Conservation (phyloP, 176 grass and related monocot genomes). For the Urochloa ruziziensis region DNA sequence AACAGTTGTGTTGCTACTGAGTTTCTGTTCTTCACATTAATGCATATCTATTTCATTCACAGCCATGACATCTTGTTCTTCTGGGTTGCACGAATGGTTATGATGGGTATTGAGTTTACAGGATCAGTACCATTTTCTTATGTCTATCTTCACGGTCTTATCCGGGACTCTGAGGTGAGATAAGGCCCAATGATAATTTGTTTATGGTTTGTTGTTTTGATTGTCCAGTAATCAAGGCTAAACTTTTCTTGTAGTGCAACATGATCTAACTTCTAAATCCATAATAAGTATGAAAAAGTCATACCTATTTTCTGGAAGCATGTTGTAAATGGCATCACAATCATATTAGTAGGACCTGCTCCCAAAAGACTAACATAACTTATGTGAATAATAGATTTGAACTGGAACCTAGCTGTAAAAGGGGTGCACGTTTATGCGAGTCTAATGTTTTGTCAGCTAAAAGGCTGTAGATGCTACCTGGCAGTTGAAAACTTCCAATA, state of each 20-base stretch:
- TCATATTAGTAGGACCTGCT: not conserved
- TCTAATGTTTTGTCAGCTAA: conserved; percentile 11
- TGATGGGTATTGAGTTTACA: conserved; percentile 99
- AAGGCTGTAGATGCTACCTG: not conserved
- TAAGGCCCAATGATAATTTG: not conserved
- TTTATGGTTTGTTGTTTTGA: conserved; percentile 28
- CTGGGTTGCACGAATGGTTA: conserved; percentile 99
- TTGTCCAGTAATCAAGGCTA: not conserved
- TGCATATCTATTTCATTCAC: conserved; percentile 30
- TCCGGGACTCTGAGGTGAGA: conserved; percentile 90
- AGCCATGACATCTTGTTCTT: conserved; percentile 99
- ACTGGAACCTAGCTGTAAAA: not conserved
- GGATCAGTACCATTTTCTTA: conserved; percentile 85
- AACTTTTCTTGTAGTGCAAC: conserved; percentile 1
- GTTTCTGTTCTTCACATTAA: not conserved
- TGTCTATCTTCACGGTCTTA: conserved; percentile 98
- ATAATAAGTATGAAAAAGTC: conserved; percentile 5
- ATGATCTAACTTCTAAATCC: conserved; percentile 16
- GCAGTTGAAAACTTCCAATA: not conserved
- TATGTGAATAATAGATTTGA: not conserved
- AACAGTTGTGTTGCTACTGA: not conserved
- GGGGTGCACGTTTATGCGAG: not conserved
- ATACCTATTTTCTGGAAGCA: not conserved
- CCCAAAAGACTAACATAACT: no score
- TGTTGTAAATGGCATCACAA: not conserved